Base-by-base conservation (phyloP, 257 asterid genomes). In the Solanum dulcamara region DNA sequence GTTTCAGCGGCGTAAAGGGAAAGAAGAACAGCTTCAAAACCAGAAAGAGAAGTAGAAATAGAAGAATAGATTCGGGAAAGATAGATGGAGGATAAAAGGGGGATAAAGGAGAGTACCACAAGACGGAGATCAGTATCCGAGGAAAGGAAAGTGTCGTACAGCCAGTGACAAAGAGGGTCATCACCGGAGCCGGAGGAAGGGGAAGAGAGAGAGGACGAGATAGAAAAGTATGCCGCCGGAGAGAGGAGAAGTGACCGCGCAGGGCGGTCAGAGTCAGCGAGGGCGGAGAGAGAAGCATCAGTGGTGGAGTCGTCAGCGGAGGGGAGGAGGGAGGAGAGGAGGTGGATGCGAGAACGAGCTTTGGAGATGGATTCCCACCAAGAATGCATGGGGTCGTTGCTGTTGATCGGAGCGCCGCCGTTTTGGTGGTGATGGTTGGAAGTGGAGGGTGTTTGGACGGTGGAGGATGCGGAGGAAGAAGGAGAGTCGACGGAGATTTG, bases 321-420 rank as follows among this genome's bases (percentile, higher is more conserved):
- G 80, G 96, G 95, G 50, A 96, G 89, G 40, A 96, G 89, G 71
- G 93, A 81, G 24, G 97, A 90, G 85, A 96, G 97, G 85, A 91
- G 96, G 83, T 92, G 98, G 90, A 96, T 94, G 70, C 96, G 97
- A 24, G 98, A 64, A n/a, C 99, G 98, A 75, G 99, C 99, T 86
- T 90, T 93, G 89, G 98, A 94, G 86, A 96, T 93, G 90, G 98
- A 93, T 67, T 96, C 99, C 98, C 98, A 96, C 99, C 98, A 96
- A 3, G 98, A 91, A 85, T 92, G 98, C 94, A 92, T 92, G 37
- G 96, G 97, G 81, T 96, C 98, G 85, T 59, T 83, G 88, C 84
- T 87, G 75, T 91, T 59, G 87, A 51, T 85, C 38, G 79, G 46
- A 26, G 89, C 50, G 53, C 67, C 71, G 82, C 86, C 70, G 35